Conservation (phyloP, 257 asterid species). For the Salvia hispanica region DNA sequence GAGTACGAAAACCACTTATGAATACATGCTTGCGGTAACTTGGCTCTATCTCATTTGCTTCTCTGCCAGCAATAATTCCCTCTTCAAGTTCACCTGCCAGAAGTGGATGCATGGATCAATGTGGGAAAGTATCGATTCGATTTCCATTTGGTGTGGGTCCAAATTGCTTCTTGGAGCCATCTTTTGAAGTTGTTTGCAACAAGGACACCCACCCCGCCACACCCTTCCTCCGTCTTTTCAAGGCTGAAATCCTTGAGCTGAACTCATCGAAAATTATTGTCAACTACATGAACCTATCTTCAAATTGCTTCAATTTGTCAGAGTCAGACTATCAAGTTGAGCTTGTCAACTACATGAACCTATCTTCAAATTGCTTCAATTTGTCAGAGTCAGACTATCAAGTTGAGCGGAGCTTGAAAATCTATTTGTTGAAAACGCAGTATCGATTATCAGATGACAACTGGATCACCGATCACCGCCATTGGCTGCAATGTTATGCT, state of each 20-base stretch:
- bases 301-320: not conserved
- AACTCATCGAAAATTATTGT: not conserved
- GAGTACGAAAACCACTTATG: too few species aligned
- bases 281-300: not conserved
- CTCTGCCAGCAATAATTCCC: not conserved
- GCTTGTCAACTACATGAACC: not conserved
- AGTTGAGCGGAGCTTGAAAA: not conserved
- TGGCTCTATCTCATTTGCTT: too few species aligned
- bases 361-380: not conserved
- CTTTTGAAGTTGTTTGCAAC: not conserved
- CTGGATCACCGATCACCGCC: not conserved
- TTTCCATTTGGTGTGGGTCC: slow-evolving; percentile 1
- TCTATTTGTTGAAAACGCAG: not conserved
- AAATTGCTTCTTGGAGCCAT: not conserved
- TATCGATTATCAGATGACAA: not conserved
- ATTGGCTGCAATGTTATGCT: not conserved
- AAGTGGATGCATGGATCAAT: not conserved
- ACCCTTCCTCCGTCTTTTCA: not conserved
- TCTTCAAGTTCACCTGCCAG: not conserved
- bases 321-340: too few species aligned
- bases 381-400: too few species aligned
- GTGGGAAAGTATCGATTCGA: not conserved
- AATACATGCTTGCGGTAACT: too few species aligned
- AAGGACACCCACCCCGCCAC: not conserved
- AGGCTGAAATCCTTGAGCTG: not conserved